Base-by-base conservation (phyloP, 2,329 filamentous ascomycete species). In the Coniochaeta pulveracea region DNA sequence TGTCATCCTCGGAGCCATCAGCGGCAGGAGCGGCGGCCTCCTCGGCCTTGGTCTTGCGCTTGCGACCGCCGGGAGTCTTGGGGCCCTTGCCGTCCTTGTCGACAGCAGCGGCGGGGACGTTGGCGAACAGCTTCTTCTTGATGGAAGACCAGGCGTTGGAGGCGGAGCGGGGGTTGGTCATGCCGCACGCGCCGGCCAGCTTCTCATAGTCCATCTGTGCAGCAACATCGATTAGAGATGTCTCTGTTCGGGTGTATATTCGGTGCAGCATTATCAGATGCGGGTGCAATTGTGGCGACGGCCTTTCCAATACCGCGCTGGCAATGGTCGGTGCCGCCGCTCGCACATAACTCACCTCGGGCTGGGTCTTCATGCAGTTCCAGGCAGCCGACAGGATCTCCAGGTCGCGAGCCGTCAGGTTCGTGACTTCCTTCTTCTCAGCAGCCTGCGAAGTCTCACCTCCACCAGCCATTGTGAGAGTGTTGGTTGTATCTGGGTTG, bases 61-160 rank as follows among this genome's bases (percentile, higher is more conserved):
- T 45, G 26, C 33, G 33, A 14, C 39, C 30, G 6, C n/a, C n/a
- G n/a, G 38, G 35, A 6, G 21, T 24, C 10, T 32, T 32, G 4
- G 27, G 18, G 28, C 32, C 19, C 1, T 31, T 28, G 2, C 37
- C 2, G 32, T 19, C 17, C 4, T n/a, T 32, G 14, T 4, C 14
- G 23, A 17, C 10, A 29, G 19, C 16, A 9, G 30, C 14, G 16
- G 32, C 8, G 24, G 38, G 26, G 26, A 31, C 22, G 36, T 40
- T 40, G 3, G 32, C 6, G 6, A 46, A 44, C 8, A 50, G 37
- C 38, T 50, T 50, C 35, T 48, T 47, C 26, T 48, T 48, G 34
- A 50, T 42, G 2, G 2, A 11, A 4, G 21, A 6, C 47, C 47
- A 50, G 23, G 45, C 46, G 28, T 48, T 48, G 29, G 37, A 18